Base-by-base conservation (phyloP, 2,329 filamentous ascomycete species). In the Phialophora verrucosa region DNA sequence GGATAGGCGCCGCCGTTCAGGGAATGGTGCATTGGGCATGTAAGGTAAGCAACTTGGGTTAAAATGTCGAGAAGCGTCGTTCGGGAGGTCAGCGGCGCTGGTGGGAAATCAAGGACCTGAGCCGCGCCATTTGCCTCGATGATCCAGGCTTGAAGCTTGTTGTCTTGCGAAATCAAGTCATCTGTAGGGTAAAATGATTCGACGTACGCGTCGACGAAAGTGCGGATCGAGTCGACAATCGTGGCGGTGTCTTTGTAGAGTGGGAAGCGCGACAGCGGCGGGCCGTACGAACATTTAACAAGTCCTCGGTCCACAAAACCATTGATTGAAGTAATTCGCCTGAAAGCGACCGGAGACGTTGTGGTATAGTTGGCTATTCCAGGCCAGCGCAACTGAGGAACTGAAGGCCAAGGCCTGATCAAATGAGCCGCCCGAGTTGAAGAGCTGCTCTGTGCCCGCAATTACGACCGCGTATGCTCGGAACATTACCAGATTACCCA, bases 121-220 rank as follows among this genome's bases (percentile, higher is more conserved):
- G 50, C 50, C 6, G 23, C 17, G 5, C 50, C 50, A 4, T 53
- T 53, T 5, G 50, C 50, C 8, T 53, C 50, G 50, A 29, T 23
- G 50, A 53, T 51, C 49, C 49, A 51, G 17, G 49, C 49, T 25
- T 51, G 49, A 25, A 51, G 49, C 23, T 51, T 20, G 17, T 3
- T 27, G 23, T 51, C 49, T 25, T 51, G n/a, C 17, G 12, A 20
- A 7, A 51, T 6, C 17, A 51, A 25, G 4, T 51, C 49, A 12
- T 51, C 49, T 6, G 5, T 51, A n/a, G 49, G 49, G 23, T 51
- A 51, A 10, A n/a, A 51, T n/a, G 49, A 51, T 20, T 25, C 11
- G 23, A 51, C 23, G 23, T 20, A 51, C 11, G 49, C 49, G 3
- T 51, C 49, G 11, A 27, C 23, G 49, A 51, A 51, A 12, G 23